These are phyloP conservation scores for Schizochytrium sp. DNA, from an alignment of 108 stramenopile genomes.

Conservation along the genomic window DNA sequence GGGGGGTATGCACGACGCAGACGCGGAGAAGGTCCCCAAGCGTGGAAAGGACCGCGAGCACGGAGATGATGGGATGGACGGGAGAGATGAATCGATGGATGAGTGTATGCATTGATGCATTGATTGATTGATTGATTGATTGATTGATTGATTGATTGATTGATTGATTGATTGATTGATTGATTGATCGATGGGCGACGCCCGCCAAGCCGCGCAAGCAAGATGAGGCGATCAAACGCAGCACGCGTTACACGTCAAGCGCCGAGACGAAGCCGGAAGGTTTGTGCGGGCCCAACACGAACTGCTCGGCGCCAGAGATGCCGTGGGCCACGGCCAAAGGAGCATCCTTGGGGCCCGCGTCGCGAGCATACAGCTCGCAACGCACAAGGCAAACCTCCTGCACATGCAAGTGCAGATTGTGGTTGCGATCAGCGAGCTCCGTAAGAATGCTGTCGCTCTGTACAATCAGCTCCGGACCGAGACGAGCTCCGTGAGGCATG, in stretches of 20 bases:
- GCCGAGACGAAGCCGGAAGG: neutral
- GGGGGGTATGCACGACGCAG: too few species aligned
- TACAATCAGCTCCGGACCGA: neutral
- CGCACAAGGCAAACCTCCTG: neutral
- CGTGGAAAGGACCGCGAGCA: too few species aligned
- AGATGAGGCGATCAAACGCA: neutral
- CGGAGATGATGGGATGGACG: too few species aligned
- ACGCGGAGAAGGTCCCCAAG: too few species aligned
- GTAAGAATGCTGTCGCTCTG: neutral
- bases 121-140: too few species aligned
- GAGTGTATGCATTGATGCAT: too few species aligned
- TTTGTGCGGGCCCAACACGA: neutral
- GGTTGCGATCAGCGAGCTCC: neutral
- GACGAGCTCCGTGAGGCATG: neutral
- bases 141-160: too few species aligned
- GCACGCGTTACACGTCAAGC: neutral
- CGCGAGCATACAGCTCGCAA: neutral
- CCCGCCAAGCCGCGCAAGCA: neutral
- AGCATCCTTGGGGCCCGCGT: neutral
- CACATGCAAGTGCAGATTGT: neutral
- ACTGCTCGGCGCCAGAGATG: neutral
- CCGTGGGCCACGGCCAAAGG: neutral
- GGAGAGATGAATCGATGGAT: too few species aligned
- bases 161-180: neutral
- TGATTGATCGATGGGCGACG: neutral